A percentile compares a stretch with the other conserved stretches of the same genome.
Conservation (phyloP, 2,329 filamentous ascomycete species). For the Cladophialophora bantiana region DNA sequence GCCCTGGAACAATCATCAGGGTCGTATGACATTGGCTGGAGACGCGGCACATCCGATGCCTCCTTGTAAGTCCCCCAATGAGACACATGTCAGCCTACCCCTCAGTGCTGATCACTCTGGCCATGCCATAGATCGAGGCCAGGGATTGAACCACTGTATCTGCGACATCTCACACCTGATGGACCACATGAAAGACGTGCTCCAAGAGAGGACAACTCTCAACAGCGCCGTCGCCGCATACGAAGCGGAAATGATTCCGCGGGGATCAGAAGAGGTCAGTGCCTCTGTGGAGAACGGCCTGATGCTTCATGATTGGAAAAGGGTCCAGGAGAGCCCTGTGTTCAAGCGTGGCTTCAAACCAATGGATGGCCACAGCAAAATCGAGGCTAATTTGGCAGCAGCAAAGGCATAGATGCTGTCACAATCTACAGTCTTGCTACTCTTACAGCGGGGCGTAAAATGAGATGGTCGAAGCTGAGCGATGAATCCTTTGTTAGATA, state of each 20-base stretch:
- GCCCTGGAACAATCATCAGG: constrained; percentile 7
- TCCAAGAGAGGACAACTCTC: not conserved
- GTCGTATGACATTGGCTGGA: constrained; percentile 2
- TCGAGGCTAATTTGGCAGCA: too few relatives aligned
- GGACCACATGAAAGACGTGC: not conserved
- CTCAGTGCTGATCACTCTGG: not conserved
- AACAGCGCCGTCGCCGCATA: not conserved
- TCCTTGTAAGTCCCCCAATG: not conserved
- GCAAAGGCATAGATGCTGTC: too few relatives aligned
- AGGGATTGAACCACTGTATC: constrained; percentile 6
- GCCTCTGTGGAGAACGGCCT: not conserved
- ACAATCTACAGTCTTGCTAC: too few relatives aligned
- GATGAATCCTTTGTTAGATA: too few relatives aligned
- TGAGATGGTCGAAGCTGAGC: too few relatives aligned
- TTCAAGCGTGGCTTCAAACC: not conserved
- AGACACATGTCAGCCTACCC: too few relatives aligned
- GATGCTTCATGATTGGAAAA: constrained; percentile 8
- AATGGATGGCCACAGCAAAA: too few relatives aligned
- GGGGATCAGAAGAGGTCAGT: not conserved
- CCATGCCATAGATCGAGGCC: constrained; percentile 6
- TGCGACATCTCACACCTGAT: not conserved
- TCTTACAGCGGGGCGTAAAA: too few relatives aligned
- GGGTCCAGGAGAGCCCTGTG: constrained; percentile 6
- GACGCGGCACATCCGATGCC: constrained; percentile 9
- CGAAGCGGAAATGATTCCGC: constrained; percentile 5